Percentiles rank a stretch among this genome's conserved stretches.
These are phyloP conservation scores for Chrysoporthe austroafricana DNA, from an alignment of 2,329 filamentous ascomycete species.

Conservation along the genomic window DNA sequence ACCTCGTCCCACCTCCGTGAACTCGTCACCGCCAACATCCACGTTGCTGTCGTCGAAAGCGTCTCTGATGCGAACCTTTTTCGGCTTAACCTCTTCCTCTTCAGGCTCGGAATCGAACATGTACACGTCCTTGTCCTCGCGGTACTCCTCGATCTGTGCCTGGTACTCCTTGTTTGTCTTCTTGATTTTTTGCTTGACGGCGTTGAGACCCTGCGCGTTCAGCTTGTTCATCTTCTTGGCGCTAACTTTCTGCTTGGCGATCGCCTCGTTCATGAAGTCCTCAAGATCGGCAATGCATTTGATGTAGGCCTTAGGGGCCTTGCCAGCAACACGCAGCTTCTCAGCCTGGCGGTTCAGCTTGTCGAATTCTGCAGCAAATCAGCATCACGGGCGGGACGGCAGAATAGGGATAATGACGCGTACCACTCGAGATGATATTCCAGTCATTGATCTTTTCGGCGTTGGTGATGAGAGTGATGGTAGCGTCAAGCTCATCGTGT, in stretches of 20 bases:
- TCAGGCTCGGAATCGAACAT: constrained; percentile 80
- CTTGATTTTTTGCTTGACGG: constrained; percentile 97
- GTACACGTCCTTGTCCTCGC: constrained; percentile 81
- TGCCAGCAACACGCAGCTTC: constrained; percentile 77
- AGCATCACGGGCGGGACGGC: constrained; percentile 21
- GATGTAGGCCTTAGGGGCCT: constrained; percentile 88
- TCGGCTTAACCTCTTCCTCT: constrained; percentile 62
- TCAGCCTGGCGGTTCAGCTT: constrained; percentile 86
- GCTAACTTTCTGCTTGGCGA: constrained; percentile 93
- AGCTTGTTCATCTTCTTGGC: constrained; percentile 99
- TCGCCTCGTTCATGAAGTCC: constrained; percentile 89
- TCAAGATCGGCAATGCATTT: constrained; percentile 92
- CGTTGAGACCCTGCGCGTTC: constrained; percentile 91
- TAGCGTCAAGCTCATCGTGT: constrained; percentile 88
- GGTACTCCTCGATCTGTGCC: constrained; percentile 83
- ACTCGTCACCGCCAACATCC: constrained; percentile 78
- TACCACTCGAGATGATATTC: constrained; percentile 88
- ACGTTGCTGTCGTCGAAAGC: constrained; percentile 50
- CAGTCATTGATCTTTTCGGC: constrained; percentile 97
- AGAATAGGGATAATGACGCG: constrained; percentile 37
- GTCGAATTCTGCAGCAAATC: constrained; percentile 73
- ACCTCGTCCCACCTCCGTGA: constrained; percentile 84
- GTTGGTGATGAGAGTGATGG: constrained; percentile 91
- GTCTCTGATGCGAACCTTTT: constrained; percentile 55
- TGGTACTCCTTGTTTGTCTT: constrained; percentile 98